Evolutionary conservation across 257 asterid species (phyloP), one percentile per base, ranked within the genome.

Genomic region (Capsicum chinense): DNA sequence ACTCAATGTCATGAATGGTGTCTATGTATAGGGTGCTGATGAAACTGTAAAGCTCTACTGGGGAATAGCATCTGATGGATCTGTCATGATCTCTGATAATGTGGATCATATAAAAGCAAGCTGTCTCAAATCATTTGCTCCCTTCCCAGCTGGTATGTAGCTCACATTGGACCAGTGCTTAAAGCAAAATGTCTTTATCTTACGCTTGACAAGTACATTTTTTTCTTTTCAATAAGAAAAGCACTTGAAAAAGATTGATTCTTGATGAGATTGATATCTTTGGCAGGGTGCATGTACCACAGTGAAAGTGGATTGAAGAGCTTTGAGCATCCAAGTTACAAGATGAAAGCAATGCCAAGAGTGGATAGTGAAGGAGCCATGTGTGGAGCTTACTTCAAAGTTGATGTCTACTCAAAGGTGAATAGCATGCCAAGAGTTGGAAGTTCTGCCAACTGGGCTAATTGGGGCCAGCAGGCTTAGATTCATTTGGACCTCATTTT

Each of bases 401-500:
- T 97, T 17, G 99, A 97, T 87, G 86, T 88, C 0, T 90, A 89
- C 60, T 89, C 97, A 17, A 92, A 89, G 92, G 89, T 89, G 74
- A 87, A 90, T 56, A 92, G 95, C 92, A 95, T 97, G 94, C 99
- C 99, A 9, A 88, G 99, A n/a, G 98, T 97, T 47, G 99, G 99
- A 71, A 97, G 99, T 85, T 90, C 91, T 60, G 97, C 97, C 82
- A 95, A 95, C 89, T 97, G 99, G 98, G 90, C 98, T 7, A 86
- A 89, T 66, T 95, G 95, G 95, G 89, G 89, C 68, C 92, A 84
- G 85, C 84, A 81, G 37, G 88, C 86, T 82, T 66, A 47, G 81
- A 58, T 67, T 82, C 79, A 71, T 70, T 70, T 70, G 56, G 13
- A 76, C 44, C 81, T 52, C 81, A 76, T 26, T 78, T 74, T 54